Evolutionary conservation across 2,329 filamentous ascomycete species (phyloP), one percentile per base, ranked within the genome.

Genomic region (Rutstroemia sp.): DNA sequence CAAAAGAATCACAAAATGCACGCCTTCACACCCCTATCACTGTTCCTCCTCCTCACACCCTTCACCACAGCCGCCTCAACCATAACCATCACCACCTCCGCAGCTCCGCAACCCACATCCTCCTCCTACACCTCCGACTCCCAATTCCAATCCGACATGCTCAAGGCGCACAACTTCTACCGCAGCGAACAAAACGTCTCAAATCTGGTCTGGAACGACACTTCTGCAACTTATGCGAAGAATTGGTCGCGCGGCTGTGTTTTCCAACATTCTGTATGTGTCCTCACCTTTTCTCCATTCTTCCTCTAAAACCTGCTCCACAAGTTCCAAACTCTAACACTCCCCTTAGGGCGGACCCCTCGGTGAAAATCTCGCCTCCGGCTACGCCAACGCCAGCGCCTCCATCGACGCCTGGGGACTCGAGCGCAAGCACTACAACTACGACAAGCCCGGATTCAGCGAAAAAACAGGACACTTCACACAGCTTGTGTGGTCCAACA

Each of bases 321-420:
- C 17, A 52, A 37, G 17, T 42, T 47, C 16, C 9, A 52, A 60
- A 54, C 19, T 10, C 23, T 8, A 14, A 19, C 5, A 51, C 12
- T n/a, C 10, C 14, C 12, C 3, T 10, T 34, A 77, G 74, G 77
- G 77, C 54, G 83, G 84, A 0, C 81, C 84, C 0, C 84, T 83
- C 60, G 88, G 88, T 64, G 88, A 92, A 72, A 92, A 91, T 70
- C 77, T 92, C 3, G 86, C 86, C 7, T 75, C 82, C 4, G 87
- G 86, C 4, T 89, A 83, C 67, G 60, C 73, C 0, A 83, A 86
- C 65, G 79, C 78, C 1, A 78, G 78, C 0, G 73, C 76, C 3
- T 76, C 79, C 50, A 74, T 91, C n/a, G 78, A 81, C 46, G 79
- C 77, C 1, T 91, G 87, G 87, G 87, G 81, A 17, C 67, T 77